Conservation (phyloP, 2,329 filamentous ascomycete species). For the Cadophora sp. region DNA sequence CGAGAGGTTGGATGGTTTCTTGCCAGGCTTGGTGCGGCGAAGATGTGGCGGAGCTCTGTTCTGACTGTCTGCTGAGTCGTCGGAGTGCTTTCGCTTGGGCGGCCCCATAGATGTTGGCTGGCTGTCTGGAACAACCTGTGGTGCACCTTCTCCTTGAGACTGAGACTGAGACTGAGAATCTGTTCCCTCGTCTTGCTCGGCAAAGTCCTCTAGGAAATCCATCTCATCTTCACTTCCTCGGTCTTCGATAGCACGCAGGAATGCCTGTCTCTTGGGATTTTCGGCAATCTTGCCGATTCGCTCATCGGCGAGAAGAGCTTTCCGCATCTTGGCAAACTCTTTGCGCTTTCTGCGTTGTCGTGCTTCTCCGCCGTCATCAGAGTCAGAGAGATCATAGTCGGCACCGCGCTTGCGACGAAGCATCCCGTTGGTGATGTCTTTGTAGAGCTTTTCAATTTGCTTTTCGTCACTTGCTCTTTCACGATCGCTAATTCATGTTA, state of each 20-base stretch:
- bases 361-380: slow-evolving; percentile 84
- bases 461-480: slow-evolving; percentile 84
- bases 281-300: slow-evolving; percentile 89
- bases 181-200: slow-evolving; percentile 49
- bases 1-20: slow-evolving; percentile 75
- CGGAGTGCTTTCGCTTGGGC: slow-evolving; percentile 50
- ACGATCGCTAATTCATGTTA: slow-evolving; percentile 64
- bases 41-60: slow-evolving; percentile 64
- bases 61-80: slow-evolving; percentile 50
- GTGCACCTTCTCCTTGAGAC: slow-evolving; percentile 44
- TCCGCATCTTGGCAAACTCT: slow-evolving; percentile 91
- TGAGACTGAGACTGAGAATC: slow-evolving; percentile 51
- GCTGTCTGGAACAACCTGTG: slow-evolving; percentile 55
- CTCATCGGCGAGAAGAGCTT: slow-evolving; percentile 86
- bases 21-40: slow-evolving; percentile 65
- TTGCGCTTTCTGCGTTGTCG: slow-evolving; percentile 81
- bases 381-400: slow-evolving; percentile 87
- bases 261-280: slow-evolving; percentile 88
- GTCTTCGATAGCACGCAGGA: slow-evolving; percentile 89
- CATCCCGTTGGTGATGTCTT: slow-evolving; percentile 88
- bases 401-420: slow-evolving; percentile 82
- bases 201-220: slow-evolving; percentile 70
- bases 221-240: slow-evolving; percentile 76
- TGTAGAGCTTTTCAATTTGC: slow-evolving; percentile 88
- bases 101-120: slow-evolving; percentile 51